Base-by-base conservation (phyloP, 106 monocot genomes). In the Acorus calamus region DNA sequence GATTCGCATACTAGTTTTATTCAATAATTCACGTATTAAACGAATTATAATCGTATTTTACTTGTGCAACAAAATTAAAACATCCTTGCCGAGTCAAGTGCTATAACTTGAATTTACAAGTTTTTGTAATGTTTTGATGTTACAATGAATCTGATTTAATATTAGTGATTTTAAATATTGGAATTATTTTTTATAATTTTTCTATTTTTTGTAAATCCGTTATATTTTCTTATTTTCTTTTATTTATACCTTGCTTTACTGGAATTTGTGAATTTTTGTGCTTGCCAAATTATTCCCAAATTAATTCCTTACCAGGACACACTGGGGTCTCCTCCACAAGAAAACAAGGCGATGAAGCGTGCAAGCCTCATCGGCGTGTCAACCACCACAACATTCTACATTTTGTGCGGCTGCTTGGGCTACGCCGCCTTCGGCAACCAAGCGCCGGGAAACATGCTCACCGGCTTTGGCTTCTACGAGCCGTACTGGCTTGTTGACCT, bases 291-390 rank as follows among this genome's bases (percentile, higher is more conserved):
- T 5, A 61, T 44, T 43, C 7, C 2, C 42, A 8, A 7, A 44
- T 43, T 46, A 9, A 6, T 59, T 60, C 5, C 7, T 2, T 47
- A 41, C 44, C 42, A 81, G 88, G 89, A 89, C 55, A 89, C 89
- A 6, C 54, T 89, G 55, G 82, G 47, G 66, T 82, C 85, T 1
- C 73, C 70, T 13, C 89, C 89, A 14, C 72, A 84, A 50, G 89
- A 89, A 71, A 89, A 85, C 71, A 85, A 79, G 57, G 66, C 45
- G 8, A 86, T 86, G 86, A 86, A 86, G 68, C 79, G 69, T 69
- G 86, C 86, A 2, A 82, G 72, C 11, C 61, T 73, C 3, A 53
- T 83, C 11, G 76, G 86, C 6, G 82, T 86, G 54, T 68, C 77
- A 3, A 80, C 73, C 3, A 86, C 86, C 46, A 86, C 86, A 0